Conservation (phyloP, 352 stramenopile species). For the Globisporangium abappressorium region DNA sequence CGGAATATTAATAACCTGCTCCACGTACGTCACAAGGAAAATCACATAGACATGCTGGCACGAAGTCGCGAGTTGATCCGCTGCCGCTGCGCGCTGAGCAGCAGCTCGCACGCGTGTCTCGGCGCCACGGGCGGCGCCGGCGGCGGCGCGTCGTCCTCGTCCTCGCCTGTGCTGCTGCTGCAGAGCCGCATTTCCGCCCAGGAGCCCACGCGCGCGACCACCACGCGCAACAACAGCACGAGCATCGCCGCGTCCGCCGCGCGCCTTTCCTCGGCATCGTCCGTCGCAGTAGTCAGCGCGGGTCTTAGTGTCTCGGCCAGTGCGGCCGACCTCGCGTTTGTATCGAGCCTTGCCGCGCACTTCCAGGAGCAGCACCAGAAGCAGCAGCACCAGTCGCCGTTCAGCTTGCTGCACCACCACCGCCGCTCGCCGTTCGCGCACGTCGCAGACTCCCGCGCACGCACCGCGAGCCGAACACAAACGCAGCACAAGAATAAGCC, state of each 20-base stretch:
- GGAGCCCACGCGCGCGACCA: slow-evolving; percentile 7
- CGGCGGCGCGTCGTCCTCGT: neutral
- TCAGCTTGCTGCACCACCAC: slow-evolving; percentile 13
- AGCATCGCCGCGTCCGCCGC: slow-evolving; percentile 6
- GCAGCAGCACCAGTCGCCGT: neutral
- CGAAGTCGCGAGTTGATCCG: slow-evolving; percentile 12
- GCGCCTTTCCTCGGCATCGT: neutral
- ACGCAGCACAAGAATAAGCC: slow-evolving; percentile 3
- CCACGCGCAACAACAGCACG: slow-evolving; percentile 14
- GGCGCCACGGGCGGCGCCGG: neutral
- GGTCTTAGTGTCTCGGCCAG: slow-evolving; percentile 11
- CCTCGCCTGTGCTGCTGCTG: neutral
- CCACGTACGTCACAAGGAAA: neutral
- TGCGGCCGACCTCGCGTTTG: slow-evolving; percentile 17
- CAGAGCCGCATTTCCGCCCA: slow-evolving; percentile 16
- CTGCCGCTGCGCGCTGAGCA: slow-evolving; percentile 3
- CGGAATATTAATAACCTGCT: slow-evolving; percentile 6
- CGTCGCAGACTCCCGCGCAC: slow-evolving; percentile 6
- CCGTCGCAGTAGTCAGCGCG: neutral
- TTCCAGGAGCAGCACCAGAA: slow-evolving; percentile 15
- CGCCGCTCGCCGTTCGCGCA: slow-evolving; percentile 16
- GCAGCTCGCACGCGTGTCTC: slow-evolving; percentile 7
- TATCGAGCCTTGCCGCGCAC: slow-evolving; percentile 14
- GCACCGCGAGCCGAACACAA: neutral
- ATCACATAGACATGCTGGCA: slow-evolving; percentile 2